Conservation (phyloP, 441 rosid species). For the Kokia cookei region DNA sequence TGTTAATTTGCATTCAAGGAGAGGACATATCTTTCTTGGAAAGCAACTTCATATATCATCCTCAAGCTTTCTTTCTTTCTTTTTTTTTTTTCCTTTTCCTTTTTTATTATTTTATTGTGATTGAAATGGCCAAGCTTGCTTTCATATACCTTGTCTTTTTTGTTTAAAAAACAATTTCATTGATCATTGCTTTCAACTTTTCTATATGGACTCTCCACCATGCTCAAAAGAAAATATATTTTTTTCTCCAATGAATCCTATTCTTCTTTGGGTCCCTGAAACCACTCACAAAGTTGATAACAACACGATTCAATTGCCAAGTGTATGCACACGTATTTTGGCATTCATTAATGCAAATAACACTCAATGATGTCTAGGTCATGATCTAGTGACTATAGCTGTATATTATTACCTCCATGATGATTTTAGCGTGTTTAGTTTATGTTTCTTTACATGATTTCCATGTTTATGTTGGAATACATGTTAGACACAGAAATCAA, state of each 20-base stretch:
- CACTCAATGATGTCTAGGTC: neutral
- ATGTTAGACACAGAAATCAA: neutral
- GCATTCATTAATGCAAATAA: neutral
- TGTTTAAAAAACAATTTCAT: constrained; percentile 23
- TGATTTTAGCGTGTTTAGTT: neutral
- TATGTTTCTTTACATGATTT: too few species aligned
- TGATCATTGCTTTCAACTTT: constrained; percentile 22
- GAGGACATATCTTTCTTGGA: neutral
- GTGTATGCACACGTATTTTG: constrained; percentile 8
- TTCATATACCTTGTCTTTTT: constrained; percentile 22
- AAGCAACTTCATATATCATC: neutral
- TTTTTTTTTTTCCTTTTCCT: neutral
- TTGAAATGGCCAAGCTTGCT: constrained; percentile 1
- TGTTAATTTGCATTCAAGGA: neutral
- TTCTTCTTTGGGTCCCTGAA: constrained; percentile 35
- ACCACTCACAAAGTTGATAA: constrained; percentile 18
- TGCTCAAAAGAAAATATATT: constrained; percentile 17
- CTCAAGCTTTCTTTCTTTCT: neutral
- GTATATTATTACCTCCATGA: neutral
- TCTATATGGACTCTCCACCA: constrained; percentile 49
- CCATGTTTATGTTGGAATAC: neutral
- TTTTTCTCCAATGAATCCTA: constrained; percentile 31
- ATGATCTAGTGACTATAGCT: neutral
- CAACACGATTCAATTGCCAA: constrained; percentile 3
- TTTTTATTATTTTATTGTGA: neutral